Conservation (phyloP, 768 basidiomycete species). For the Butyriboletus loyo region DNA sequence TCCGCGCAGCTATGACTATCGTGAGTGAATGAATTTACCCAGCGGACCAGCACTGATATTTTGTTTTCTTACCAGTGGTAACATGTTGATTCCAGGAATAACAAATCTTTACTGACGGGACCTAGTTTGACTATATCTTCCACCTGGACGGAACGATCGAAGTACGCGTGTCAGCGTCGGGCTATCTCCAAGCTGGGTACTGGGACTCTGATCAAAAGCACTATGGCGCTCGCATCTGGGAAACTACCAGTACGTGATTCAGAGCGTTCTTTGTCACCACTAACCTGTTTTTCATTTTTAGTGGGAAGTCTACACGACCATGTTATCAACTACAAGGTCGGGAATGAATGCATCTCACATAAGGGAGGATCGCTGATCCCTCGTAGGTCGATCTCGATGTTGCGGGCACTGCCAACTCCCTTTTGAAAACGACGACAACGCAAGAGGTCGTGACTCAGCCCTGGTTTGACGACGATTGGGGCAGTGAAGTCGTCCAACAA, state of each 20-base stretch:
- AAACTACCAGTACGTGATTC: conserved; percentile 47
- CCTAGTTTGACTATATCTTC: conserved; percentile 64
- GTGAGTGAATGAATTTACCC: conserved; percentile 32
- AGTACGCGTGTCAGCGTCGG: conserved; percentile 64
- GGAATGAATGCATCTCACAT: not conserved
- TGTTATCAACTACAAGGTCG: conserved; percentile 60
- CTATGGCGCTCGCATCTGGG: conserved; percentile 55
- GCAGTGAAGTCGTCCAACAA: conserved; percentile 51
- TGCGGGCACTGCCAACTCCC: conserved; percentile 54
- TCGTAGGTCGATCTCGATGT: conserved; percentile 61
- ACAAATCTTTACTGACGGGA: conserved; percentile 2
- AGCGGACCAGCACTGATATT: not conserved
- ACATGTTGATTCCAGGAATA: not conserved
- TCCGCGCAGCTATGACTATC: conserved; percentile 51
- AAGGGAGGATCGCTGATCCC: not conserved
- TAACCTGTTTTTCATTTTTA: conserved; percentile 14
- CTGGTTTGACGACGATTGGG: conserved; percentile 63
- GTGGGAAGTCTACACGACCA: conserved; percentile 70
- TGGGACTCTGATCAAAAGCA: conserved; percentile 48
- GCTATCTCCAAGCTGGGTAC: conserved; percentile 64
- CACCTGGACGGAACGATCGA: conserved; percentile 66
- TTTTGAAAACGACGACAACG: conserved; percentile 48
- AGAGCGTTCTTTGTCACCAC: not conserved
- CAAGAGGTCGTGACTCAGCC: conserved; percentile 48
- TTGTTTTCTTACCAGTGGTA: conserved; percentile 29